Percentiles rank a stretch among this genome's conserved stretches.
phyloP scores from a whole-genome alignment of 371 early-diverging fungal genomes.

The Capillidium rhysosporum region DNA sequence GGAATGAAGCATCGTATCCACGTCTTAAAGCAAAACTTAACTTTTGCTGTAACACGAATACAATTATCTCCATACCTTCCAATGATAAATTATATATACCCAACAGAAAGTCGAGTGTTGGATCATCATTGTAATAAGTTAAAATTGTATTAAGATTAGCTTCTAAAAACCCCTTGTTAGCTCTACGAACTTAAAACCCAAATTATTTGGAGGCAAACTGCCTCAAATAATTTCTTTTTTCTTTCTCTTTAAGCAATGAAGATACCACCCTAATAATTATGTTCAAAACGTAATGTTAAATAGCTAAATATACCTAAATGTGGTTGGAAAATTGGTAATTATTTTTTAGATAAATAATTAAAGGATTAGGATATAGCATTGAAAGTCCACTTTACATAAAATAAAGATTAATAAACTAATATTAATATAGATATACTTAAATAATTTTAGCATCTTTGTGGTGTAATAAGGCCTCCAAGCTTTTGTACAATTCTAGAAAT shows the following conservation, averaged over 20 bases:
- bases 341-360: conserved; percentile 66
- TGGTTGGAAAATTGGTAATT: conserved; percentile 35
- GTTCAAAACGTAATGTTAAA: not conserved
- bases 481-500: conserved; percentile 34
- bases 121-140: conserved; percentile 23
- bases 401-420: not conserved
- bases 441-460: conserved; percentile 43
- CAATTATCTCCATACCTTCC: conserved; percentile 47
- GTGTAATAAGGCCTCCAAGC: conserved; percentile 39
- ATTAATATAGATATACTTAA: conserved; percentile 29
- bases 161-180: conserved; percentile 29
- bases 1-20: conserved; percentile 34
- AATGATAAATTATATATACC: conserved; percentile 60
- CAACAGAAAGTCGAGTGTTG: conserved; percentile 32
- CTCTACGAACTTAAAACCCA: conserved; percentile 70
- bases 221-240: conserved; percentile 54
- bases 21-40: conserved; percentile 16
- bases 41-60: not conserved
- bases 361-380: conserved; percentile 75
- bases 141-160: conserved; percentile 33
- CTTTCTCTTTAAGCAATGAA: conserved; percentile 43
- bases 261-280: conserved; percentile 25
- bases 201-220: conserved; percentile 81
- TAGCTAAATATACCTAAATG: conserved; percentile 27
- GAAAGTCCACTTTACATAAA: conserved; percentile 40